Evolutionary conservation across 306 rosid genomes (phyloP), one percentile per base, ranked within the genome.

Genomic region (Trifolium pratense): DNA sequence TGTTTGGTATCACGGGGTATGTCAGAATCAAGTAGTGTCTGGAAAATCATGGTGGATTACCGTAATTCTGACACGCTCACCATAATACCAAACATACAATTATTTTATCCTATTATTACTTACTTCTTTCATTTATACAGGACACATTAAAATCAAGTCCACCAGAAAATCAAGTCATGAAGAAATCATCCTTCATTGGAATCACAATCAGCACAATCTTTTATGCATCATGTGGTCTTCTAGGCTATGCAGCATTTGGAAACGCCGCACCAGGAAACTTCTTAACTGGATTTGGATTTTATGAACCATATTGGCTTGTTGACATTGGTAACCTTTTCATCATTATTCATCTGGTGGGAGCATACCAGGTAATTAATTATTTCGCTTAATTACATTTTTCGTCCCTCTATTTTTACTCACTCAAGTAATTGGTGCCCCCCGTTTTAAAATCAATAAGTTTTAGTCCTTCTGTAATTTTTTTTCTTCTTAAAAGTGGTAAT

Each of bases 261-360:
- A 83, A 83, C 61, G 13, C 17, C 3, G 84, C 87, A 36, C 86
- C 90, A 0, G 90, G 86, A 66, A 86, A 86, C 67, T 83, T 86
- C 66, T 77, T 83, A 48, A 86, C 90, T 58, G 90, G 90, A 74
- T 86, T 86, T 81, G 90, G 90, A 4, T 86, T 86, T 69, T 83
- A 81, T 48, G 87, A 86, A 72, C 90, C 90, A 2, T 86, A 11
- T 67, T 84, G 87, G 86, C 73, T 83, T 0, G 26, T 83, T 64
- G 86, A 86, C 77, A 58, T 83, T 59, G 87, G 68, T 15, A 86
- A 86, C 72, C 9, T 76, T 29, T 81, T 82, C 65, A 39, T 86
- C 52, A 5, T 78, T 61, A n/a, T 86, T 70, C 90, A 83, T 81
- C 71, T 83, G 1, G 81, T 83, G 0, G 86, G 86, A 8, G 87